Base-by-base conservation (phyloP, 169 alveolate genomes). In the Cryptosporidium ubiquitum region DNA sequence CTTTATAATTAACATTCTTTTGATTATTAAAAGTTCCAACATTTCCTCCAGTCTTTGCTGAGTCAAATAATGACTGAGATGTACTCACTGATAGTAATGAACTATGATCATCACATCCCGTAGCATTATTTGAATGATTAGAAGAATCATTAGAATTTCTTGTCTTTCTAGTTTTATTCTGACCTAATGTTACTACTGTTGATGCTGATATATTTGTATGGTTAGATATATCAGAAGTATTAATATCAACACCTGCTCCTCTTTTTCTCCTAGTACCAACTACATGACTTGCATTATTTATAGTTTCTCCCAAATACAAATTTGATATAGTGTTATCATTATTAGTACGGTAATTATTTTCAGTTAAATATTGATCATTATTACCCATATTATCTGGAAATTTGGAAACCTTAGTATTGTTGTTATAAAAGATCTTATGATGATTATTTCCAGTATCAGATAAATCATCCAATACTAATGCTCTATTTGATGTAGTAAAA, bases 401-500 rank as follows among this genome's bases (percentile, higher is more conserved):
- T 47, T 47, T 47, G 12, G 5, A 47, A 2, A 47, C n/a, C 16
- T 47, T 47, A 14, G 55, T 47, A 14, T 47, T n/a, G 20, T 14
- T 47, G 5, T 10, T 12, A 14, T 14, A 47, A 14, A 47, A 37
- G 5, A 37, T 14, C 23, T 14, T 47, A 3, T 47, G 55, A 14
- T 47, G 3, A 47, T 18, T 44, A 44, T 0, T 44, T 1, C 9
- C n/a, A 55, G 37, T 16, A 26, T 26, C 18, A 0, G 9, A n/a
- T 12, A 29, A 23, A 31, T 52, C 57, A 16, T 26, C n/a, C 29
- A 69, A 40, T n/a, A 79, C 68, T 12, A 79, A 29, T 12, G 69
- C 61, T 18, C 89, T 35, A 35, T 49, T 79, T 12, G 79, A 79
- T 31, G 37, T 61, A 14, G 33, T 40, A 55, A 42, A 79, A 12